phyloP scores from a whole-genome alignment of 2,329 filamentous ascomycete species.

The Penicillium digitatum region DNA sequence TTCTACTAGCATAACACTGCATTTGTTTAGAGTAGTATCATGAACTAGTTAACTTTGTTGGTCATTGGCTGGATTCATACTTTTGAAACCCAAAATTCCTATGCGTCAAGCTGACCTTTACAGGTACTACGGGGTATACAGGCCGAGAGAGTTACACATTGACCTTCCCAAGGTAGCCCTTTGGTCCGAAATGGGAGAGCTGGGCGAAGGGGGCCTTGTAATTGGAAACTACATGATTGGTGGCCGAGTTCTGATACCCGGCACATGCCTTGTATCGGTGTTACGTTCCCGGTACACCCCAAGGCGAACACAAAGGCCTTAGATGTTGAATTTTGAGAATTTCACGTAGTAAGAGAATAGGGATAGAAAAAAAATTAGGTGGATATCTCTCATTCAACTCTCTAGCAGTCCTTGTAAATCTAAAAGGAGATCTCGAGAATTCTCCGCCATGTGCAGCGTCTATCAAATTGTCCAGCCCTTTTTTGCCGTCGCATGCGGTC shows the following conservation, averaged over 20 bases:
- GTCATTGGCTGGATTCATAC: not conserved
- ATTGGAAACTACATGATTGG: conserved; percentile 24
- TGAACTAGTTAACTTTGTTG: not conserved
- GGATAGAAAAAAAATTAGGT: not conserved
- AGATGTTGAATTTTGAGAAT: not conserved
- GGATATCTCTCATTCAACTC: too few relatives aligned
- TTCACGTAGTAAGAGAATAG: not conserved
- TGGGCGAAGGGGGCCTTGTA: conserved; percentile 10
- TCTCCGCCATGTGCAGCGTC: not conserved
- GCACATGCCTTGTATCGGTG: conserved; percentile 27
- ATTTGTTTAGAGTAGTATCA: not conserved
- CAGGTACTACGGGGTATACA: conserved; percentile 11
- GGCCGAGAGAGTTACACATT: conserved; percentile 8
- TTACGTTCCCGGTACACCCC: conserved; percentile 11
- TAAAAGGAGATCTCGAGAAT: not conserved
- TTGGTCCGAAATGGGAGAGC: conserved; percentile 16
- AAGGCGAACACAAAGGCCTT: not conserved
- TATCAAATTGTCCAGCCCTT: conserved; percentile 16
- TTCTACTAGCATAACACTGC: not conserved
- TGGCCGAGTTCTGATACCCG: conserved; percentile 15
- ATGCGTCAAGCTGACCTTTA: conserved; percentile 3
- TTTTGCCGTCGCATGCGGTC: conserved; percentile 32
- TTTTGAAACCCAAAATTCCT: conserved; percentile 2
- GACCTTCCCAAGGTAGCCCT: conserved; percentile 2
- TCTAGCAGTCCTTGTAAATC: not conserved